Percentiles rank a stretch among this genome's conserved stretches.
Conservation (phyloP, 208 protist species). For the Acanthamoeba lugdunensis region DNA sequence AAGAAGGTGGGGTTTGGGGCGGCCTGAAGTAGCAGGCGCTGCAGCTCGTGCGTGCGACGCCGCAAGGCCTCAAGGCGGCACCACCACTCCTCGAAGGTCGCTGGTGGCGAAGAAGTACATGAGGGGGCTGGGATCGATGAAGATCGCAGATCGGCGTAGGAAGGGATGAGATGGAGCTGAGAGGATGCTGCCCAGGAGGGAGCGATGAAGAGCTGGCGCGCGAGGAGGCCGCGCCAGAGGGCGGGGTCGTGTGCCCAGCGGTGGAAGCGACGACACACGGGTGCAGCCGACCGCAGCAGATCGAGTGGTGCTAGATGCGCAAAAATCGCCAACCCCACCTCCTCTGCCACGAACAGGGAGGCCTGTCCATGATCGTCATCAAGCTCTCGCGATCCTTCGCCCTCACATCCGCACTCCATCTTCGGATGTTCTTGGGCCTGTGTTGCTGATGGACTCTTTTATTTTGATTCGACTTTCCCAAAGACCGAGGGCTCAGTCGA, state of each 20-base stretch:
- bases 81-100: not conserved
- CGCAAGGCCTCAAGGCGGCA: not conserved
- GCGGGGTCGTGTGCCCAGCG: conserved; percentile 18
- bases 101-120: not conserved
- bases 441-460: not conserved
- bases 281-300: not conserved
- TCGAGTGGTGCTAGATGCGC: not conserved
- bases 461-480: not conserved
- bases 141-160: not conserved
- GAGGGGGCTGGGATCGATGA: not conserved
- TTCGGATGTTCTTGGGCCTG: no score
- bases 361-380: not conserved
- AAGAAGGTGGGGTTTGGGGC: not conserved
- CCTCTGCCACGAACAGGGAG: not conserved
- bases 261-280: conserved; percentile 6
- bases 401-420: not conserved
- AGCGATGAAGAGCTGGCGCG: not conserved
- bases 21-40: not conserved
- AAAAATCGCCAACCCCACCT: conserved; percentile 2
- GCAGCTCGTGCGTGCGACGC: not conserved
- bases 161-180: not conserved
- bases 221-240: not conserved
- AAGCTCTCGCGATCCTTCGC: not conserved
- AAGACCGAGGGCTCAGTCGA: not conserved
- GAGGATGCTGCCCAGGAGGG: not conserved